A percentile compares a stretch with the other conserved stretches of the same genome.
Evolutionary conservation across 2,329 filamentous ascomycete genomes (phyloP).

Genomic region (Colletotrichum sansevieriae): DNA sequence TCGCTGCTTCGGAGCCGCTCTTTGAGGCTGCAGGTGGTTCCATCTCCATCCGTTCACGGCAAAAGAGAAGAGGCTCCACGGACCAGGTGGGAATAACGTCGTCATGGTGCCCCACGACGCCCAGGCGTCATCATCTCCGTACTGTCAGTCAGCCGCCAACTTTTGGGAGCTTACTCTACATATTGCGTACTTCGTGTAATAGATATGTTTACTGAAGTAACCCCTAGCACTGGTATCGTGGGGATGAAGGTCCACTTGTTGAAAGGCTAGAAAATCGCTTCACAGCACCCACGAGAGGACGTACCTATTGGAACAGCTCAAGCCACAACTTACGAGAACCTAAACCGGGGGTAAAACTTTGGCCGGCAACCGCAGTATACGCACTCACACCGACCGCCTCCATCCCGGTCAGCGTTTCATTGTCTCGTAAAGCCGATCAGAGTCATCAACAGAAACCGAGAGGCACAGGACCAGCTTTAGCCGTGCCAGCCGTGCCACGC

Average conservation of each 20-base stretch:
- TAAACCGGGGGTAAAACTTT: too few species aligned
- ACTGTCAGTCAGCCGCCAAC: slow-evolving; percentile 19
- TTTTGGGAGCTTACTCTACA: neutral
- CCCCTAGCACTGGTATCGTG: too few species aligned
- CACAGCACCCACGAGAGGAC: too few species aligned
- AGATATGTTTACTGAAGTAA: too few species aligned
- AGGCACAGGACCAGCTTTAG: slow-evolving; percentile 14
- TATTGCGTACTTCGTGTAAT: too few species aligned
- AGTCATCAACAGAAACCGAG: slow-evolving; percentile 1
- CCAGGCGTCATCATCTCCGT: slow-evolving; percentile 3
- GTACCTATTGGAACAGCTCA: too few species aligned
- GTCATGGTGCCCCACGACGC: slow-evolving; percentile 23
- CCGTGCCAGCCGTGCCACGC: slow-evolving; percentile 26
- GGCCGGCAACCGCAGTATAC: neutral
- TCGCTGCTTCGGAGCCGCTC: slow-evolving; percentile 3
- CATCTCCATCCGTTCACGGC: slow-evolving; percentile 3
- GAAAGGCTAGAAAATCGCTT: too few species aligned
- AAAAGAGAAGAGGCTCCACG: slow-evolving; percentile 3
- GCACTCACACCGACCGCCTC: slow-evolving; percentile 20
- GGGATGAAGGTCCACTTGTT: too few species aligned
- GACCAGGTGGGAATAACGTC: slow-evolving; percentile 25
- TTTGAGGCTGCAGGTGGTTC: slow-evolving; percentile 10
- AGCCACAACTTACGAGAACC: too few species aligned
- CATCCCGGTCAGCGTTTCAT: slow-evolving; percentile 33
- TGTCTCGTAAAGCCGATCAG: slow-evolving; percentile 12